Percentiles rank a stretch among this genome's conserved stretches.
These are phyloP conservation scores for Coemansia furcata DNA, from an alignment of 192 early-diverging fungal species.

Conservation along the genomic window DNA sequence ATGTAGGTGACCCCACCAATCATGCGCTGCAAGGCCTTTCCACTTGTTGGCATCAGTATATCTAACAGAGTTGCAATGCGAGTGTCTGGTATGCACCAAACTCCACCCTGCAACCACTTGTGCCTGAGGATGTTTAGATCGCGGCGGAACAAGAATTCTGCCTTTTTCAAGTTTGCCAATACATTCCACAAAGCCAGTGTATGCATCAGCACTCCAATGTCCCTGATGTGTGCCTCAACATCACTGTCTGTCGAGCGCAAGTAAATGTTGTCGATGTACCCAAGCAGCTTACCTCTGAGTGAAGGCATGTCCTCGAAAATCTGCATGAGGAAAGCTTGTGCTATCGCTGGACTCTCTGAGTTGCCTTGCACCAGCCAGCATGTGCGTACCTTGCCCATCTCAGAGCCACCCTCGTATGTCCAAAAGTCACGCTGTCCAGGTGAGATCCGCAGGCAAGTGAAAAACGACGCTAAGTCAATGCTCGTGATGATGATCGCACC, in stretches of 20 bases:
- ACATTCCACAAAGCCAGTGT: background rate
- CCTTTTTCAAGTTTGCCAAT: constrained; percentile 7
- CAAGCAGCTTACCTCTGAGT: background rate
- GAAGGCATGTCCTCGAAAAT: background rate
- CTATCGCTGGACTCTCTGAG: constrained; percentile 9
- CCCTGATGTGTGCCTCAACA: background rate
- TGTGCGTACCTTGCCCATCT: background rate
- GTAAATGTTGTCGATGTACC: constrained; percentile 24
- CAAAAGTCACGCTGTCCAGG: background rate
- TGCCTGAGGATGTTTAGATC: background rate
- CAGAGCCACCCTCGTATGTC: background rate
- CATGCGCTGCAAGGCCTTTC: background rate
- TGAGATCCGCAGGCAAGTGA: background rate
- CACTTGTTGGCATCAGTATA: background rate
- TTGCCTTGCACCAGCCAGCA: constrained; percentile 9
- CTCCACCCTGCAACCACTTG: background rate
- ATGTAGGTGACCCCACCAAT: constrained; percentile 8
- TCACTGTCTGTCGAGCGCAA: background rate
- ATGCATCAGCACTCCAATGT: background rate
- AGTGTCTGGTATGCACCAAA: constrained; percentile 3
- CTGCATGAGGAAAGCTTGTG: background rate
- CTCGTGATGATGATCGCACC: background rate
- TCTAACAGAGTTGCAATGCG: constrained; percentile 5
- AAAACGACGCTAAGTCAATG: constrained; percentile 3
- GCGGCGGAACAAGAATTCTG: background rate